These are phyloP conservation scores for Stentor roeselii DNA, from an alignment of 73 alveolate species.

Conservation along the genomic window DNA sequence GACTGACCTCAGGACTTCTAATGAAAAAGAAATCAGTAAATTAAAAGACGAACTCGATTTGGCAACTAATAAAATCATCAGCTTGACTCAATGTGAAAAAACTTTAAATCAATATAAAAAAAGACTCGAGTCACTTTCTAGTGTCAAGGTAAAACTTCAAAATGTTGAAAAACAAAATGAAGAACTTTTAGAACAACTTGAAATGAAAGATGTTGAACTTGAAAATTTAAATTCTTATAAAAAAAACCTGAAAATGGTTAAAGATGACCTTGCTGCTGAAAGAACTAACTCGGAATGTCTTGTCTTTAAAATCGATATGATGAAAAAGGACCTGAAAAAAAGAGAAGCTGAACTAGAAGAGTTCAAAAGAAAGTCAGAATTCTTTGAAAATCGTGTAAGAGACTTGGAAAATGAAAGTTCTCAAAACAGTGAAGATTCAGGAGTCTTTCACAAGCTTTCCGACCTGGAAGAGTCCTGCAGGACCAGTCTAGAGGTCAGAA, in stretches of 20 bases:
- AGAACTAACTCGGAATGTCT: background rate
- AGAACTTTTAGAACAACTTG: background rate
- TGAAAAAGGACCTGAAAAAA: background rate
- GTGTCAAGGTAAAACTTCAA: background rate
- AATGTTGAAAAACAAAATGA: background rate
- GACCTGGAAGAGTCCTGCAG: no score
- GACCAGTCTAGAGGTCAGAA: no score
- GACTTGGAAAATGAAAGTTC: background rate
- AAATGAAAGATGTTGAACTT: background rate
- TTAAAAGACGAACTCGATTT: slow-evolving; percentile 8
- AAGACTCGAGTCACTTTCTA: background rate
- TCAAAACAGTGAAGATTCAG: slow-evolving; percentile 3
- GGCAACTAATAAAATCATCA: background rate
- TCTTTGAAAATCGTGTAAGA: background rate
- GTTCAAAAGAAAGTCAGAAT: background rate
- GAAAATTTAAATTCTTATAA: background rate
- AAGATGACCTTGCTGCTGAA: background rate
- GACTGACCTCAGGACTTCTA: background rate
- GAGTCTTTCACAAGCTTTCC: background rate
- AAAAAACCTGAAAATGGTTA: background rate
- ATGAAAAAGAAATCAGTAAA: slow-evolving; percentile 1
- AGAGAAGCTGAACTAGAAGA: background rate
- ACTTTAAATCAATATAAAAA: slow-evolving; percentile 13
- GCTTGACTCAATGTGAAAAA: background rate
- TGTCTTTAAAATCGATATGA: background rate